Base-by-base conservation (phyloP, 2,329 filamentous ascomycete species). In the Acrocalymma vagum region DNA sequence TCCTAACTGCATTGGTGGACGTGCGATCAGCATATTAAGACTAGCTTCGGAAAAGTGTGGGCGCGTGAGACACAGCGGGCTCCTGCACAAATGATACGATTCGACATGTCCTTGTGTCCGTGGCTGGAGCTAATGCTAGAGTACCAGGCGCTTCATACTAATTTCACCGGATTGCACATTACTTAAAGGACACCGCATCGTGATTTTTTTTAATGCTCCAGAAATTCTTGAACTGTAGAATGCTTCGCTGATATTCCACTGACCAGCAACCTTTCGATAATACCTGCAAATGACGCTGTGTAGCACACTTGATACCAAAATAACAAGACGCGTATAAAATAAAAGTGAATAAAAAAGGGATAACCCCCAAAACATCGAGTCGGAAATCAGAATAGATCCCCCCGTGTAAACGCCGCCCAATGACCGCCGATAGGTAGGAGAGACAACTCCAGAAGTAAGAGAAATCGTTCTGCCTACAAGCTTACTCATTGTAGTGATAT, bases 401-500 rank as follows among this genome's bases (percentile, higher is more conserved):
- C 23, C 38, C 35, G 30, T 45, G 35, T 31, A 34, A 65, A 69
- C 63, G 63, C 65, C 63, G 52, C 55, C 58, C 58, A 56, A 63
- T 65, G 62, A 54, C 52, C 53, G 43, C 46, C 33, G 16, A 43
- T 52, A 38, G 9, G 29, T 16, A 49, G 23, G n/a, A n/a, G n/a
- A n/a, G n/a, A n/a, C n/a, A 38, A 36, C 24, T 30, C 29, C 30
- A 32, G 26, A 30, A 49, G 28, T 23, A 32, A 21, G 27, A 28
- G 25, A 30, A 37, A 22, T 23, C 33, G 26, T 6, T 29, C 21
- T 18, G 23, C 29, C 11, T 9, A 23, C 33, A 14, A 32, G n/a
- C 31, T 50, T 80, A 93, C 76, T 95, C 89, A 68, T 95, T 93
- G 76, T 90, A 93, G 71, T 95, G 89, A 70, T 91, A 95, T 49